These are phyloP conservation scores for Candida sp. DNA, from an alignment of 1,139 yeast genomes.

Conservation along the genomic window DNA sequence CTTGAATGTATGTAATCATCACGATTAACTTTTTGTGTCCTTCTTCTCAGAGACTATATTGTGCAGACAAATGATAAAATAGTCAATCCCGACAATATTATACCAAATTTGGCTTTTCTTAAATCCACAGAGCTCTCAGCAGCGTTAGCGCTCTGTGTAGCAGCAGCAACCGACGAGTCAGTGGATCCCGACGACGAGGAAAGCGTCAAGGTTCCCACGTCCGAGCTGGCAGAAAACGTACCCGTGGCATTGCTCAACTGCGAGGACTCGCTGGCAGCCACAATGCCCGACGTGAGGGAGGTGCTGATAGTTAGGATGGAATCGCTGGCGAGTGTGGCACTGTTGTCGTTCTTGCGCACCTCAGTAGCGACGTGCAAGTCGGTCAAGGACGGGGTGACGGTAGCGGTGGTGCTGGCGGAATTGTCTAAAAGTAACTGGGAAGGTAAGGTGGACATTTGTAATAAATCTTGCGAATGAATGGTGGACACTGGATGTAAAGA, in stretches of 20 bases:
- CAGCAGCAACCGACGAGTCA: neutral
- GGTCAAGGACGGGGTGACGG: slow-evolving; percentile 15
- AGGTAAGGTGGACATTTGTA: slow-evolving; percentile 5
- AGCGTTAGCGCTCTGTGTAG: slow-evolving; percentile 1
- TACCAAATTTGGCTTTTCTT: slow-evolving; percentile 4
- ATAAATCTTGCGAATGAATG: neutral
- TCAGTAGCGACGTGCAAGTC: slow-evolving; percentile 12
- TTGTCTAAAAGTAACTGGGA: slow-evolving; percentile 6
- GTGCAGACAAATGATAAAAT: slow-evolving; percentile 6
- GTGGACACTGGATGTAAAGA: neutral
- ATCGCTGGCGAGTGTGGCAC: slow-evolving; percentile 1
- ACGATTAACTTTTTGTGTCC: too few species aligned
- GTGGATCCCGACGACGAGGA: neutral
- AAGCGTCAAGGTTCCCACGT: slow-evolving; percentile 12
- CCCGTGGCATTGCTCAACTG: slow-evolving; percentile 8
- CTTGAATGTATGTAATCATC: too few species aligned
- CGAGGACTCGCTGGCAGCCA: slow-evolving; percentile 9
- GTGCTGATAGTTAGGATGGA: slow-evolving; percentile 1
- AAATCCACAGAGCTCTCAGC: neutral
- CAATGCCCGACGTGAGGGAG: slow-evolving; percentile 3
- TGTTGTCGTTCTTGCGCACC: slow-evolving; percentile 6
- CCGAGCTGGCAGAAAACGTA: slow-evolving; percentile 14
- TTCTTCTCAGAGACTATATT: neutral
- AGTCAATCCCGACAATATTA: slow-evolving; percentile 5
- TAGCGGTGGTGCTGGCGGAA: slow-evolving; percentile 5